These are phyloP conservation scores for Ormosia emarginata DNA, from an alignment of 306 rosid genomes.

Conservation along the genomic window DNA sequence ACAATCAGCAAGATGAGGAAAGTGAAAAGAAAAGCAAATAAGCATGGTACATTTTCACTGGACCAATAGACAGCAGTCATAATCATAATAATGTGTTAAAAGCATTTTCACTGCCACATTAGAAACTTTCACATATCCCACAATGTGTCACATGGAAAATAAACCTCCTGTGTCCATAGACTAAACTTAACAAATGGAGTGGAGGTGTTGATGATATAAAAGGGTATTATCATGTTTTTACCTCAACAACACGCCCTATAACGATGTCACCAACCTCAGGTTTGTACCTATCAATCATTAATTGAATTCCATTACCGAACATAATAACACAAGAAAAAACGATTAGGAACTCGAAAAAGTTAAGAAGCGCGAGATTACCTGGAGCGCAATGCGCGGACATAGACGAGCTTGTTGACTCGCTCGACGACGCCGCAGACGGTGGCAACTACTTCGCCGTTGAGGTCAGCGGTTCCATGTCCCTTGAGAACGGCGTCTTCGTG, in stretches of 20 bases:
- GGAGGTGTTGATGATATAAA: not conserved
- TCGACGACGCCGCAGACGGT: constrained; percentile 80
- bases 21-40: not conserved
- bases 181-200: not conserved
- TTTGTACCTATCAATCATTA: constrained; percentile 57
- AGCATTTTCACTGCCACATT: not conserved
- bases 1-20: not conserved
- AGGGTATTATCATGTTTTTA: not conserved
- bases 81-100: not conserved
- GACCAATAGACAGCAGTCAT: no score
- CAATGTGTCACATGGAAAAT: not conserved
- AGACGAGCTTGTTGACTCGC: constrained; percentile 90
- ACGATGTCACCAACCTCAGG: constrained; percentile 94
- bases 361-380: constrained; percentile 32
- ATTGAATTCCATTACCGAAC: not conserved
- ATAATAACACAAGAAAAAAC: not conserved
- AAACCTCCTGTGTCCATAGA: no score
- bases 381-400: constrained; percentile 74
- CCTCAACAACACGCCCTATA: constrained; percentile 88
- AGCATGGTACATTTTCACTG: not conserved
- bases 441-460: constrained; percentile 71
- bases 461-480: constrained; percentile 88
- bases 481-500: constrained; percentile 72
- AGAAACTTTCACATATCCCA: not conserved
- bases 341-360: not conserved